Percentiles rank a stretch among this genome's conserved stretches.
Conservation (phyloP, 2,329 filamentous ascomycete species). For the Alternaria conjuncta region DNA sequence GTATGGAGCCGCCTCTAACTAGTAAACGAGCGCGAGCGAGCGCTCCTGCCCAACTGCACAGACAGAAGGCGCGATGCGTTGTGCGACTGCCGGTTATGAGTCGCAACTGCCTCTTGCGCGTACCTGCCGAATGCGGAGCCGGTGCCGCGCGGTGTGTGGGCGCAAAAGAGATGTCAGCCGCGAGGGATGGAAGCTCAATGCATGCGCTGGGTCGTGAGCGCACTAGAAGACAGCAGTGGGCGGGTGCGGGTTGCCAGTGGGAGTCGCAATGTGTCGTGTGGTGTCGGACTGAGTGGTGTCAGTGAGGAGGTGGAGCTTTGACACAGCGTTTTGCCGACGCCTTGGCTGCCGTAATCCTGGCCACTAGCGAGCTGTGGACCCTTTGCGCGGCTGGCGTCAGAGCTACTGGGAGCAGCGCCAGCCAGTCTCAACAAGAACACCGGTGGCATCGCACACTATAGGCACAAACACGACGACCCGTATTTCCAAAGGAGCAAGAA, state of each 20-base stretch:
- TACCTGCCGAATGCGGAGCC: constrained; percentile 21
- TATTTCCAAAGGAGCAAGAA: neutral
- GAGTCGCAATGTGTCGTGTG: constrained; percentile 37
- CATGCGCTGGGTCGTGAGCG: constrained; percentile 13
- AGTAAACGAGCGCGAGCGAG: constrained; percentile 29
- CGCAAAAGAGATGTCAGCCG: constrained; percentile 10
- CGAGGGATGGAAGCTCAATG: constrained; percentile 9
- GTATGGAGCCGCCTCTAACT: constrained; percentile 33
- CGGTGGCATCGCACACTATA: neutral
- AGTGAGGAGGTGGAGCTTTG: constrained; percentile 39
- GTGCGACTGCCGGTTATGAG: constrained; percentile 27
- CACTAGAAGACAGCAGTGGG: constrained; percentile 16
- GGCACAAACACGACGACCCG: neutral
- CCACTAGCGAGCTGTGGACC: constrained; percentile 6
- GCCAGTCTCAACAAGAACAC: neutral
- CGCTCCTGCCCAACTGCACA: constrained; percentile 21
- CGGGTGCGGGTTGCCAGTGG: constrained; percentile 19
- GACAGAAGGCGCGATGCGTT: constrained; percentile 23
- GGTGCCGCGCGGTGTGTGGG: constrained; percentile 18
- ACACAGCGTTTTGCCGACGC: constrained; percentile 28
- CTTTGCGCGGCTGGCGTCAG: constrained; percentile 4
- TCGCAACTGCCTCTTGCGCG: constrained; percentile 32
- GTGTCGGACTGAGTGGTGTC: constrained; percentile 27
- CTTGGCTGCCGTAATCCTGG: constrained; percentile 21
- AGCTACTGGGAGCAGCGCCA: constrained; percentile 5